A percentile compares a stretch with the other conserved stretches of the same genome.
Conservation (phyloP, 495 filamentous ascomycete genomes). For the Penicillium angulare region DNA sequence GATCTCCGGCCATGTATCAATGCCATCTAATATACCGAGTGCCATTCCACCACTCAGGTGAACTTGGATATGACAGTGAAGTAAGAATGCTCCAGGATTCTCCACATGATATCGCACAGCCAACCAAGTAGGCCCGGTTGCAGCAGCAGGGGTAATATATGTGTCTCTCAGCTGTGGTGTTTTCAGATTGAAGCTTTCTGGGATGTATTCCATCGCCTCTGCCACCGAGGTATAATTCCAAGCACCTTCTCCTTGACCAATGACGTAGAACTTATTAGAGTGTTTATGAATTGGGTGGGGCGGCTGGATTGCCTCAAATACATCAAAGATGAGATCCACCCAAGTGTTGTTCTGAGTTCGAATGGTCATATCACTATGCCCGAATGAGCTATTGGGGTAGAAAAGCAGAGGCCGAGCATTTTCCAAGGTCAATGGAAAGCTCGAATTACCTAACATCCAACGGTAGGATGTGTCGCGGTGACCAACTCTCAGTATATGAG, state of each 20-base stretch:
- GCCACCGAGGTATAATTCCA: conserved; percentile 43
- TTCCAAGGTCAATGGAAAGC: neutral
- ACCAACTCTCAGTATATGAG: conserved; percentile 33
- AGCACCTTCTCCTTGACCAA: conserved; percentile 29
- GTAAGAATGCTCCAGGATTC: conserved; percentile 50
- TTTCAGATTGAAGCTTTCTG: conserved; percentile 33
- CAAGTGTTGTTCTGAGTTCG: conserved; percentile 46
- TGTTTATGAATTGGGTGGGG: conserved; percentile 57
- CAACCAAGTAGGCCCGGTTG: conserved; percentile 24
- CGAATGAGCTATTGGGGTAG: neutral
- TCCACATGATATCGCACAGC: conserved; percentile 51
- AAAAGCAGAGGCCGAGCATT: neutral
- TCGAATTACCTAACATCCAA: conserved; percentile 30
- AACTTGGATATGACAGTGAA: conserved; percentile 55
- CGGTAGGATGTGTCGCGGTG: conserved; percentile 32
- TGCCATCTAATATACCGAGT: too few species aligned
- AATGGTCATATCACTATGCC: conserved; percentile 33
- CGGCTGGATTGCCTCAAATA: conserved; percentile 14
- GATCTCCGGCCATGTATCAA: too few species aligned
- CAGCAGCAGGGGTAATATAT: conserved; percentile 33
- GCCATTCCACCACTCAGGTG: conserved; percentile 51
- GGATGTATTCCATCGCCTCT: conserved; percentile 36
- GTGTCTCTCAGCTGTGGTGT: conserved; percentile 38
- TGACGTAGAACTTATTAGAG: conserved; percentile 42
- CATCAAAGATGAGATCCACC: conserved; percentile 50